Evolutionary conservation across 768 basidiomycete species (phyloP), one percentile per base, ranked within the genome.

Genomic region (Saitozyma podzolica): DNA sequence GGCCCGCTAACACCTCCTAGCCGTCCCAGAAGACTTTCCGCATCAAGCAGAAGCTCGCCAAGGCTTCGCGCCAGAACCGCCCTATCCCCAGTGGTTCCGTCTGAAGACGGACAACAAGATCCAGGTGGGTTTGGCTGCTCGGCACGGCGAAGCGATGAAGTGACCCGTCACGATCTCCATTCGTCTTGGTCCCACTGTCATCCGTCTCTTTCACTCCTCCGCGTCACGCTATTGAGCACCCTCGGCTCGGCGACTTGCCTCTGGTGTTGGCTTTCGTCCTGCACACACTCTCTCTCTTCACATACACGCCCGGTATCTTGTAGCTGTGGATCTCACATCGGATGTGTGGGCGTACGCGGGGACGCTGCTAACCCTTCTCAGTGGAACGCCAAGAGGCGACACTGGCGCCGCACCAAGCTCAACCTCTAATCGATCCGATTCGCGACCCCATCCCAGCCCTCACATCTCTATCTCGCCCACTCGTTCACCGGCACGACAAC

Each of bases 321-420:
- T 29, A 29, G 29, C 29, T 29, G 29, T 29, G 29, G 29, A 29
- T 29, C 2, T 29, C 5, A 5, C 90, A 40, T 29, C 17, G 17
- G 29, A 11, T 52, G 51, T 10, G 8, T 37, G 9, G 47, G 19
- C 58, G 50, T 40, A 49, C 17, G 43, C 58, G 63, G 50, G 68
- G 60, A 68, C 16, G 51, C 29, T 7, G 29, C 29, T 29, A 2
- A 29, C 29, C 29, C 29, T 29, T 29, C n/a, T 17, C 70, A 80
- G 75, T 80, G 75, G 69, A 80, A 80, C 75, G 77, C 77, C 69
- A 97, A 97, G 85, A 86, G 95, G 73, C 90, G 95, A 81, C 95
- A 99, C 85, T 99, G 95, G 95, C 86, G 95, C 80, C 89, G 95
- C 82, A 98, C 95, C 68, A 98, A 98, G 86, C 87, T 98, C 84